Base-by-base conservation (phyloP, 768 basidiomycete species). In the Suillus clintonianus region DNA sequence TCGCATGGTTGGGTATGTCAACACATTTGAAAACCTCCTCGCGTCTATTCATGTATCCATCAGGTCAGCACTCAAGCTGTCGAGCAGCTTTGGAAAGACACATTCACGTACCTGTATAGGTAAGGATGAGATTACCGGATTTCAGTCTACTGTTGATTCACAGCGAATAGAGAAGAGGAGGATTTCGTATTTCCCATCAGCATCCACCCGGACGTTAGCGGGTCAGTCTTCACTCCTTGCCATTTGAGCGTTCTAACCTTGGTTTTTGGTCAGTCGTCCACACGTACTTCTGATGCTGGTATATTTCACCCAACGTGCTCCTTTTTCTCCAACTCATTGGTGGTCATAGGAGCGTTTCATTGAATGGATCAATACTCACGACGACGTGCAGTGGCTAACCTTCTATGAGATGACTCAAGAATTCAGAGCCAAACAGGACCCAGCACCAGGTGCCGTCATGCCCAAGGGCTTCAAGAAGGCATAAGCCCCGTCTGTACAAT, bases 151-250 rank as follows among this genome's bases (percentile, higher is more conserved):
- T 34, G 37, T 57, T 57, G 15, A 57, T 30, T 27, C 3, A 13
- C 13, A 7, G 39, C 42, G 65, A 45, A 30, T 62, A 85, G 86
- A 48, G 86, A 87, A 65, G 85, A 88, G 73, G 82, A 85, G 65
- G 82, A 85, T 71, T 88, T 89, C 64, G 81, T 88, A 30, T 89
- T 90, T 68, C 89, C 89, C 0, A 84, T 92, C 62, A 91, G 90
- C 2, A 89, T 93, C 48, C 91, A 92, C 68, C 90, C 91, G 2
- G 90, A 92, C 68, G 89, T 90, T 27, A 86, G 86, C 70, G 89
- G 89, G 83, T 84, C 74, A 68, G 84, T 57, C n/a, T 19, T 24
- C 17, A 8, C 11, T 57, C 19, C 24, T 19, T 57, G 1, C 9
- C 6, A 41, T 27, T 13, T 19, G 56, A 19, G 14, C 17, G 24